These are phyloP conservation scores for Penicillium hordei DNA, from an alignment of 2,329 filamentous ascomycete genomes.

Conservation along the genomic window DNA sequence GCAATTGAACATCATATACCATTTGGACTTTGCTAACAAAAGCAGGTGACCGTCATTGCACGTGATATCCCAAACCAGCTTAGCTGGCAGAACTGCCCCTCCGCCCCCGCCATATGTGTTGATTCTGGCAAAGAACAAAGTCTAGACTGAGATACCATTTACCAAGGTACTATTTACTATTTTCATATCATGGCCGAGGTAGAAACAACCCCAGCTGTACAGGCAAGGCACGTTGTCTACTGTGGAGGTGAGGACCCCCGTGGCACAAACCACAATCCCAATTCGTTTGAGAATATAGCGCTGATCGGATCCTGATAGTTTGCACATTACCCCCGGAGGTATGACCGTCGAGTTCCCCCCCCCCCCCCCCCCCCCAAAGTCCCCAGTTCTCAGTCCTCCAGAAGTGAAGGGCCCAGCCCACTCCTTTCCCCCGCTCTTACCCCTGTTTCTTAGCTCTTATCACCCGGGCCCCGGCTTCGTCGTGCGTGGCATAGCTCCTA, in stretches of 20 bases:
- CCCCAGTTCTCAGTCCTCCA: not conserved
- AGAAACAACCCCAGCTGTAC: conserved; percentile 33
- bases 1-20: not conserved
- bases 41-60: not conserved
- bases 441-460: conserved; percentile 1
- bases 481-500: conserved; percentile 5
- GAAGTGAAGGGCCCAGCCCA: not conserved
- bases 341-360: conserved; percentile 33
- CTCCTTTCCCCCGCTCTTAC: not conserved
- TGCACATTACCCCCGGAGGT: conserved; percentile 68
- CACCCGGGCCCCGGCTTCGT: not conserved
- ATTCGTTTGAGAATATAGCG: not conserved
- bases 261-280: not conserved
- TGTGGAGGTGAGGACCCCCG: conserved; percentile 55
- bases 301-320: conserved; percentile 44
- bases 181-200: conserved; percentile 8
- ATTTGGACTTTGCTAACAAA: not conserved
- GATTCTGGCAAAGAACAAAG: not conserved
- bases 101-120: conserved; percentile 11
- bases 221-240: conserved; percentile 59
- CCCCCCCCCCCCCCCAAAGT: not conserved
- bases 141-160: conserved; percentile 3
- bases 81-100: conserved; percentile 14
- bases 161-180: not conserved
- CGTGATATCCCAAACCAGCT: conserved; percentile 5